Conservation (phyloP, 345 rosid species). For the Heritiera littoralis region DNA sequence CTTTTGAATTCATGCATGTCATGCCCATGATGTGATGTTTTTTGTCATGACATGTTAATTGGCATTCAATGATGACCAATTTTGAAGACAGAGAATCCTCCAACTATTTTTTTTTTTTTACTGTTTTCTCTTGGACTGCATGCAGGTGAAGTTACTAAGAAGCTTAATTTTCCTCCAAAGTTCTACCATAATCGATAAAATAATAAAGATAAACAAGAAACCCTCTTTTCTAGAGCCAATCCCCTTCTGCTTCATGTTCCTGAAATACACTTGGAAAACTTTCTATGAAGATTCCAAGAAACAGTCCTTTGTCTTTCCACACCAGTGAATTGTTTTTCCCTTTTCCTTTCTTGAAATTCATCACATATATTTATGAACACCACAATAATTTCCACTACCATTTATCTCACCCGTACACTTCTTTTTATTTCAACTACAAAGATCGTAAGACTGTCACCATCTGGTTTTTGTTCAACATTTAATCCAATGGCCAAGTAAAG, state of each 20-base stretch:
- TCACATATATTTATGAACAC: conserved; percentile 19
- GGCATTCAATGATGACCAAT: conserved; percentile 41
- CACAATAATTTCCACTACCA: not conserved
- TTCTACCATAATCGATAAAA: not conserved
- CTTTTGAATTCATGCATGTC: conserved; percentile 40
- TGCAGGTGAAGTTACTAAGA: conserved; percentile 33
- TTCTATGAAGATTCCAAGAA: conserved; percentile 37
- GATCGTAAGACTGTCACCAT: not conserved
- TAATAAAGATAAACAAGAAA: not conserved
- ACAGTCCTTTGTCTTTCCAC: conserved; percentile 5
- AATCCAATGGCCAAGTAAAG: conserved; percentile 17
- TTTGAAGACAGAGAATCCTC: conserved; percentile 25
- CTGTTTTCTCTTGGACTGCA: conserved; percentile 27
- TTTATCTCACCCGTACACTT: not conserved
- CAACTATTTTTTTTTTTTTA: not conserved
- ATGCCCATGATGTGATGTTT: conserved; percentile 52
- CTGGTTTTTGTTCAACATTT: not conserved
- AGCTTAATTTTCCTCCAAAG: conserved; percentile 19
- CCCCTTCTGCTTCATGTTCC: conserved; percentile 20
- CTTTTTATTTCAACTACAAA: not conserved
- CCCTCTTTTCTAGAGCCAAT: conserved; percentile 26
- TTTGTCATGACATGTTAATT: conserved; percentile 47
- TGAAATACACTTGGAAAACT: conserved; percentile 14
- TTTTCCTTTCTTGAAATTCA: not conserved
- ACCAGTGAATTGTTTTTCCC: not conserved